Evolutionary conservation across 169 alveolate species (phyloP), one percentile per base, ranked within the genome.

Genomic region (Plasmodium knowlesi): DNA sequence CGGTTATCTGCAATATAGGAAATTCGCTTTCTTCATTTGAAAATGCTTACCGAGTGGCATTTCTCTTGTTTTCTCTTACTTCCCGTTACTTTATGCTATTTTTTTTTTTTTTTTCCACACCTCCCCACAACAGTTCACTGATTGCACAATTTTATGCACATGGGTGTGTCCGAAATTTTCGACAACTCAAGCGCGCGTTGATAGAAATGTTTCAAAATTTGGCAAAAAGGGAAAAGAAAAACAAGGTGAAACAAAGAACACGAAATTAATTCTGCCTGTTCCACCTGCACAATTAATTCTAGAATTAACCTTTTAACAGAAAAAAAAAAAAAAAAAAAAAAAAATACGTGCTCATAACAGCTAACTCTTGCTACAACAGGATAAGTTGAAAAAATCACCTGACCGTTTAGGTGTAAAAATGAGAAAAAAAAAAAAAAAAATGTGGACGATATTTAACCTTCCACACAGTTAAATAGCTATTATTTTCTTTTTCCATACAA

Each of bases 61-160:
- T 70, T 72, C 71, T 37, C 43, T 70, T 61, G 25, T 34, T 83
- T 14, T 61, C 10, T 57, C 72, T 1, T 67, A 16, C 34, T 78
- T 61, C 32, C 34, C 74, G 32, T 61, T 61, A 61, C 14, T 19
- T 61, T 61, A 61, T 61, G 4, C 32, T 61, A n/a, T 61, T 61
- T 61, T 34, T 25, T 61, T 61, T 61, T 61, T 61, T 61, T 57
- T n/a, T 61, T 61, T 61, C 74, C 32, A n/a, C 32, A 25, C 5
- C 12, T 22, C 32, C 32, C 74, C 28, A 61, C 28, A 22, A 61
- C 43, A 30, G 9, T 85, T 14, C 61, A 43, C 43, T 57, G 22
- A 30, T 70, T 22, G 61, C n/a, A 67, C 32, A 70, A 61, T 78
- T 88, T n/a, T 88, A 78, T 88, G 94, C 94, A 88, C 54, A 88